Conservation (phyloP, 1,139 yeast species). For the Saccharomyces hybrid region DNA sequence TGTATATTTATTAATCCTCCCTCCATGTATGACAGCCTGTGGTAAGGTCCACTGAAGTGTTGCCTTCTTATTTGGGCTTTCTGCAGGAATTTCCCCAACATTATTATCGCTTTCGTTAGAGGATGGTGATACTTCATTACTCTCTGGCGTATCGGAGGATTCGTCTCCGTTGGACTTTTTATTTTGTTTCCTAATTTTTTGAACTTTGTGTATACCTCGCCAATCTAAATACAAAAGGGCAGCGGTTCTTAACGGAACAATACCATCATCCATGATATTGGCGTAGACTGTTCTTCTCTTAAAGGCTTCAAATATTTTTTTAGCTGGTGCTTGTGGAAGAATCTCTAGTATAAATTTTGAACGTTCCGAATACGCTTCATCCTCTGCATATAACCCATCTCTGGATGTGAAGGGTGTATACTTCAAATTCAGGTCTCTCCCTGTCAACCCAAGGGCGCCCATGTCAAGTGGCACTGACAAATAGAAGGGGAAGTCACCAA, state of each 20-base stretch:
- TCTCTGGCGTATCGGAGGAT: conserved; percentile 1
- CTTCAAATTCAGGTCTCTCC: conserved; percentile 50
- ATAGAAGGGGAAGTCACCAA: conserved; percentile 54
- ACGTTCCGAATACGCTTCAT: conserved; percentile 1
- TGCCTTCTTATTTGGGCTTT: conserved; percentile 22
- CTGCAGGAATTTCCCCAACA: conserved; percentile 35
- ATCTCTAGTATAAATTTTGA: conserved; percentile 44
- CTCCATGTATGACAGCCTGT: conserved; percentile 17
- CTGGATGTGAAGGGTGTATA: conserved; percentile 28
- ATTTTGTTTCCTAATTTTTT: conserved; percentile 33
- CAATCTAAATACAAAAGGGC: conserved; percentile 50
- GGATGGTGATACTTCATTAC: not conserved
- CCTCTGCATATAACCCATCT: conserved; percentile 15
- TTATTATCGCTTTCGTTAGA: conserved; percentile 4
- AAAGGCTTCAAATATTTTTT: conserved; percentile 42
- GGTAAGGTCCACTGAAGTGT: conserved; percentile 25
- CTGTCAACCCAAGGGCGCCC: conserved; percentile 58
- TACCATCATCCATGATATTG: conserved; percentile 52
- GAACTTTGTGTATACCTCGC: conserved; percentile 50
- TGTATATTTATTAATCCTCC: conserved; percentile 27
- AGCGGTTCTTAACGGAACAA: conserved; percentile 53
- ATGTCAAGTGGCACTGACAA: conserved; percentile 52
- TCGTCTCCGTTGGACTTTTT: not conserved
- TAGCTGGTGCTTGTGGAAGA: conserved; percentile 48
- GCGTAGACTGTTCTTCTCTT: conserved; percentile 49